Percentiles rank a stretch among this genome's conserved stretches.
phyloP scores from a whole-genome alignment of 2,329 filamentous ascomycete genomes.

The Talaromyces sp. region DNA sequence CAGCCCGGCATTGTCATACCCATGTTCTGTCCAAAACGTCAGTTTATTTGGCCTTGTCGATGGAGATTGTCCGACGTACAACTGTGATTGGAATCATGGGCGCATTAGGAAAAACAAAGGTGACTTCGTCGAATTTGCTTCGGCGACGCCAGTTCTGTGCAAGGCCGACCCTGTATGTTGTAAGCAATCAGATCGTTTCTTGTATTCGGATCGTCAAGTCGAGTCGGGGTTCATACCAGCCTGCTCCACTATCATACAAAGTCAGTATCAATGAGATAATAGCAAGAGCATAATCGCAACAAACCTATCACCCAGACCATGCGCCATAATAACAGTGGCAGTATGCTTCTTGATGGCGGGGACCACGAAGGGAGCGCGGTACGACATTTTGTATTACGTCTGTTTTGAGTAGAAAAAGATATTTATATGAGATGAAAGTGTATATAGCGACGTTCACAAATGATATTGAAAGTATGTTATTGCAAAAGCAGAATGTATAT shows the following conservation, averaged over 20 bases:
- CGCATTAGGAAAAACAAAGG: slow-evolving; percentile 92
- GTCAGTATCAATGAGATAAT: slow-evolving; percentile 2
- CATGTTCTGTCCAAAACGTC: slow-evolving; percentile 55
- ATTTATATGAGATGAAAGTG: too few species aligned
- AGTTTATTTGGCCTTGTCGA: neutral
- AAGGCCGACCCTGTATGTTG: slow-evolving; percentile 59
- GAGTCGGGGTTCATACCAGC: slow-evolving; percentile 39
- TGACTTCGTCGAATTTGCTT: slow-evolving; percentile 79
- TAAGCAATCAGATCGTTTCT: neutral
- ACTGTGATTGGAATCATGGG: slow-evolving; percentile 81
- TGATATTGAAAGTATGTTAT: too few species aligned
- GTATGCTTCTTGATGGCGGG: slow-evolving; percentile 81
- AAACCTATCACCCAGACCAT: slow-evolving; percentile 87
- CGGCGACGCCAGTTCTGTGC: slow-evolving; percentile 84
- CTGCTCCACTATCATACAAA: slow-evolving; percentile 42
- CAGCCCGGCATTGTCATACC: slow-evolving; percentile 76
- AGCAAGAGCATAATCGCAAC: slow-evolving; percentile 9
- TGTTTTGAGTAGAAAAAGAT: too few species aligned
- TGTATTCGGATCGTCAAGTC: neutral
- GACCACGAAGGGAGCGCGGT: slow-evolving; percentile 63
- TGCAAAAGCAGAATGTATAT: too few species aligned
- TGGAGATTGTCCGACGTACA: slow-evolving; percentile 47
- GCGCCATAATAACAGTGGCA: slow-evolving; percentile 89
- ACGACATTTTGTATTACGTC: slow-evolving; percentile 36
- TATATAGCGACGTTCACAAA: too few species aligned